These are phyloP conservation scores for Phaeolepiota aurea DNA, from an alignment of 768 basidiomycete genomes.

Conservation along the genomic window DNA sequence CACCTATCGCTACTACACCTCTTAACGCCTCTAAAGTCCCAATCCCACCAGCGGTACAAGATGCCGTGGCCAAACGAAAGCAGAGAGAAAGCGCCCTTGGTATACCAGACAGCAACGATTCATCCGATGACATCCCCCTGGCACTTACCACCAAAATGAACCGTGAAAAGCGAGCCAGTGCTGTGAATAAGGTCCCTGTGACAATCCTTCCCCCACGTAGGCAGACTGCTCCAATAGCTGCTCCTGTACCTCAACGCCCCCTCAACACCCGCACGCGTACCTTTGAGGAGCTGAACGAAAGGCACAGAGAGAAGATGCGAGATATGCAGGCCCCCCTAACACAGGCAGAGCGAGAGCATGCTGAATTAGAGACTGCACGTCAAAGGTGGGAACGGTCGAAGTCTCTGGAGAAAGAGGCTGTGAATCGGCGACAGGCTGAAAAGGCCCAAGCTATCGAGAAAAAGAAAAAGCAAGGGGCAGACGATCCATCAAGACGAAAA, in stretches of 20 bases:
- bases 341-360: constrained; percentile 70
- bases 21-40: constrained; percentile 35
- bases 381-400: constrained; percentile 79
- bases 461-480: constrained; percentile 37
- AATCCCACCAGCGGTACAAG: constrained; percentile 64
- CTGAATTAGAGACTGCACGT: constrained; percentile 66
- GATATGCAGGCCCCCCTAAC: constrained; percentile 80
- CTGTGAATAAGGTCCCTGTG: constrained; percentile 25
- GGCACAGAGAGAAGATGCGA: constrained; percentile 79
- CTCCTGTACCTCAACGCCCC: constrained; percentile 43
- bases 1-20: constrained; percentile 66
- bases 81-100: constrained; percentile 64
- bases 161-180: constrained; percentile 14
- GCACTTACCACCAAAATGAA: constrained; percentile 15
- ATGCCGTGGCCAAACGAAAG: constrained; percentile 66
- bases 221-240: constrained; percentile 23
- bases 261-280: constrained; percentile 53
- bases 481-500: constrained; percentile 27
- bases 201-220: constrained; percentile 42
- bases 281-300: constrained; percentile 80
- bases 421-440: constrained; percentile 66
- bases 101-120: constrained; percentile 27
- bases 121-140: constrained; percentile 43
- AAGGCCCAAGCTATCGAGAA: constrained; percentile 50
- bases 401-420: constrained; percentile 64